These are phyloP conservation scores for Lenzites betulinus DNA, from an alignment of 768 basidiomycete species.

Conservation along the genomic window DNA sequence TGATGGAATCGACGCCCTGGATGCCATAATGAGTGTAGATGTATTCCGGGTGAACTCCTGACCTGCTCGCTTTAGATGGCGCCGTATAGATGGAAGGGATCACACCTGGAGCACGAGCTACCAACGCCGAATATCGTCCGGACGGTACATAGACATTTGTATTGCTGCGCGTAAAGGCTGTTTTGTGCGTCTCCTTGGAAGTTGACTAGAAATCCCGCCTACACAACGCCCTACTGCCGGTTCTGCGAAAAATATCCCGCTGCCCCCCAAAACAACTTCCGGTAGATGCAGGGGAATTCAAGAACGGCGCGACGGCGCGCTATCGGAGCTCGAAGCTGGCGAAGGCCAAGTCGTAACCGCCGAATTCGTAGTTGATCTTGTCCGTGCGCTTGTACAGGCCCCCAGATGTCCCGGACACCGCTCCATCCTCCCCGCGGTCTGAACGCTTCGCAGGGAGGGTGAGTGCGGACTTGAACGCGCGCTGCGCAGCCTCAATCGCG, in stretches of 20 bases:
- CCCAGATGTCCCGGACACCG: slow-evolving; percentile 22
- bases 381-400: slow-evolving; percentile 79
- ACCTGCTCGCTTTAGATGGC: slow-evolving; percentile 12
- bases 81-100: not conserved
- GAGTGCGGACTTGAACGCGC: slow-evolving; percentile 70
- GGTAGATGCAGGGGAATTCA: not conserved
- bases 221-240: not conserved
- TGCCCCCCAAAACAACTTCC: too few relatives aligned
- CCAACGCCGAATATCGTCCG: slow-evolving; percentile 13
- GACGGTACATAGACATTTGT: slow-evolving; percentile 14
- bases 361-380: slow-evolving; percentile 98
- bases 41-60: slow-evolving; percentile 5
- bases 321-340: slow-evolving; percentile 72
- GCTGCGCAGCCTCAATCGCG: slow-evolving; percentile 71
- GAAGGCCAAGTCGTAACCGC: slow-evolving; percentile 88
- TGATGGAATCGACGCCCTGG: not conserved
- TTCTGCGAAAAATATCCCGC: not conserved
- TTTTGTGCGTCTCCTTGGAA: slow-evolving; percentile 5
- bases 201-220: not conserved
- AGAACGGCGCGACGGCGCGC: not conserved
- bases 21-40: not conserved
- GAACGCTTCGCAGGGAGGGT: slow-evolving; percentile 30
- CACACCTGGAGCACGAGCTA: slow-evolving; percentile 10
- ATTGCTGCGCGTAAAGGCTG: slow-evolving; percentile 9
- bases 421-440: slow-evolving; percentile 9